Conservation (phyloP, 495 filamentous ascomycete species). For the Thermochaetoides thermophila region DNA sequence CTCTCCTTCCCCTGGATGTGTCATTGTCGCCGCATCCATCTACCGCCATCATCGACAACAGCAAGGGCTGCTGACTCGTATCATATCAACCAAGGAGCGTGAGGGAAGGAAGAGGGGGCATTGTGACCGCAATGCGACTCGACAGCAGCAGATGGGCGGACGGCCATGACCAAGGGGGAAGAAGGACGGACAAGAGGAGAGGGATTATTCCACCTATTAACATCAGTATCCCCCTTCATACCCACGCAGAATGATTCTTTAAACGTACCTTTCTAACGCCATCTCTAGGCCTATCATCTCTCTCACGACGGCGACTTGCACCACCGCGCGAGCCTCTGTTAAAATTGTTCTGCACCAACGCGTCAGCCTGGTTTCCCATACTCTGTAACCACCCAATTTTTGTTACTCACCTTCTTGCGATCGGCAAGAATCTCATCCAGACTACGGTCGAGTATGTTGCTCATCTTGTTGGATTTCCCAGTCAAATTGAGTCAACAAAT, state of each 20-base stretch:
- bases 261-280: conserved; percentile 64
- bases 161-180: conserved; percentile 9
- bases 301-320: conserved; percentile 37
- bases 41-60: conserved; percentile 6
- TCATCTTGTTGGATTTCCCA: conserved; percentile 8
- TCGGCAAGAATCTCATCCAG: conserved; percentile 77
- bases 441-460: conserved; percentile 49
- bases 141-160: too few species aligned
- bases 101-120: too few species aligned
- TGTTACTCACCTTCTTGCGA: conserved; percentile 43
- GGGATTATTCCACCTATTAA: conserved; percentile 20
- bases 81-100: too few species aligned
- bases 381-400: neutral
- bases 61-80: too few species aligned
- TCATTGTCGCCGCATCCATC: conserved; percentile 14
- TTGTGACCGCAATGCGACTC: too few species aligned
- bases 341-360: conserved; percentile 7
- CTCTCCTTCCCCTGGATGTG: too few species aligned
- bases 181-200: too few species aligned
- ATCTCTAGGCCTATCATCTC: conserved; percentile 50
- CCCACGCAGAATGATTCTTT: neutral
- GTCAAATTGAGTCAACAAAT: too few species aligned
- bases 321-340: conserved; percentile 24
- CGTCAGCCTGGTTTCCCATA: neutral
- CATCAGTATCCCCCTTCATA: neutral